Evolutionary conservation across 805 yeast genomes (phyloP).

Genomic region (Ogataea corticis): DNA sequence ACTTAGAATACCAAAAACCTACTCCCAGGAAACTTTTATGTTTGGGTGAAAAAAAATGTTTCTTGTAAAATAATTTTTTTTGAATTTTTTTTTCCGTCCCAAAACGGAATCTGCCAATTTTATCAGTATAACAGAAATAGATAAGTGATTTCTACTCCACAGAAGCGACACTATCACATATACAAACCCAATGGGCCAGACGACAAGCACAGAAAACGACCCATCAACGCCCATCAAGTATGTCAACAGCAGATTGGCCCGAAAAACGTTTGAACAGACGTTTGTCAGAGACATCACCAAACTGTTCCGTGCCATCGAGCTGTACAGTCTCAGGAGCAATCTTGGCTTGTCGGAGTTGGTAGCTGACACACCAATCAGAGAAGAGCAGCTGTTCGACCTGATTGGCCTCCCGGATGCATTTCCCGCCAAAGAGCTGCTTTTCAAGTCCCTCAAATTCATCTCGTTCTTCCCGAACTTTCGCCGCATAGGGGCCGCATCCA

Average conservation of each 20-base stretch:
- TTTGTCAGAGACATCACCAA: slow-evolving; percentile 21
- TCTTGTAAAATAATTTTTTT: slow-evolving; percentile 6
- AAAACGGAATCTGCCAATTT: neutral
- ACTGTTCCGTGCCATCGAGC: slow-evolving; percentile 26
- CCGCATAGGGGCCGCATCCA: neutral
- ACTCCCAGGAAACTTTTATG: neutral
- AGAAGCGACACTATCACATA: no score
- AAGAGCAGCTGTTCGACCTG: slow-evolving; percentile 27
- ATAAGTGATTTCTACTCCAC: neutral
- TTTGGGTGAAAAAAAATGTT: no score
- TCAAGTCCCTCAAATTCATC: slow-evolving; percentile 42
- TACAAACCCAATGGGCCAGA: slow-evolving; percentile 24
- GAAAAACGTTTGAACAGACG: slow-evolving; percentile 17
- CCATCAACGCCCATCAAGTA: slow-evolving; percentile 7
- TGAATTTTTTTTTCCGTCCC: neutral
- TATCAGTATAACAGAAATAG: neutral
- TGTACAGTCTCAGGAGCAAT: slow-evolving; percentile 25
- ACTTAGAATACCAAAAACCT: neutral
- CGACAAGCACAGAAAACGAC: slow-evolving; percentile 14
- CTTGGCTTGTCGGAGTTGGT: slow-evolving; percentile 23
- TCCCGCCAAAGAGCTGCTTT: slow-evolving; percentile 37
- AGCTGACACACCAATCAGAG: slow-evolving; percentile 27
- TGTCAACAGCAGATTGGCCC: slow-evolving; percentile 15
- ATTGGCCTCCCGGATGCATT: slow-evolving; percentile 39
- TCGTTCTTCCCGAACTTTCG: slow-evolving; percentile 26